phyloP scores from a whole-genome alignment of 2,329 filamentous ascomycete species.

The Cladosporium sphaerospermum region DNA sequence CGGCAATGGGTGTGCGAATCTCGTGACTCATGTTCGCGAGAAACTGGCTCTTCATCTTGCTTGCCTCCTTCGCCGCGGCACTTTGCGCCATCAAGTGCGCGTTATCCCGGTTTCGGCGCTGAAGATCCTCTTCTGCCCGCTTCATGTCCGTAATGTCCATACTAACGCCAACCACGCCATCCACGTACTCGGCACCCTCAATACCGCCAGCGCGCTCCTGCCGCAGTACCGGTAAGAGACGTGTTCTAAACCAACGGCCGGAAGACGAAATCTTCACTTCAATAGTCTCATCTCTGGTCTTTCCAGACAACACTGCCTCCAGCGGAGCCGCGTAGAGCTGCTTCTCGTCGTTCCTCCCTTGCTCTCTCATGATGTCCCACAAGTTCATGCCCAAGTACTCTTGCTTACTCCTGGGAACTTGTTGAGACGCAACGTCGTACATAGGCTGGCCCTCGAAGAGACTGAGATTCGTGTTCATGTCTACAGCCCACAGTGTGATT shows the following conservation, averaged over 20 bases:
- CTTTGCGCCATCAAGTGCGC: slow-evolving; percentile 66
- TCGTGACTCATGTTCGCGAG: slow-evolving; percentile 54
- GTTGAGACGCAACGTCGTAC: slow-evolving; percentile 12
- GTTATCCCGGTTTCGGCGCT: slow-evolving; percentile 65
- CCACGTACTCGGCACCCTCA: slow-evolving; percentile 49
- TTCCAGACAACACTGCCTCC: slow-evolving; percentile 58
- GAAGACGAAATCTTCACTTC: slow-evolving; percentile 55
- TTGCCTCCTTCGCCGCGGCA: slow-evolving; percentile 72
- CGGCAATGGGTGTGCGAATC: slow-evolving; percentile 58
- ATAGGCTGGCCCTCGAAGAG: slow-evolving; percentile 61
- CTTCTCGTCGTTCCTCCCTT: slow-evolving; percentile 26
- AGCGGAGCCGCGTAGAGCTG: slow-evolving; percentile 51
- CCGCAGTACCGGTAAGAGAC: slow-evolving; percentile 60
- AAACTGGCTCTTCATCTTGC: slow-evolving; percentile 72
- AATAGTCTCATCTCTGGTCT: slow-evolving; percentile 53
- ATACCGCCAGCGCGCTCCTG: slow-evolving; percentile 50
- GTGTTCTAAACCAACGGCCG: slow-evolving; percentile 63
- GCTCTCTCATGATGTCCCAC: slow-evolving; percentile 53
- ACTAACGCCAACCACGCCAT: slow-evolving; percentile 71
- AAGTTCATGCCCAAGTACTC: slow-evolving; percentile 54
- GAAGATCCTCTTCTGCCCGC: slow-evolving; percentile 56
- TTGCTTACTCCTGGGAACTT: slow-evolving; percentile 15
- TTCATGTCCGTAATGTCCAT: slow-evolving; percentile 73
- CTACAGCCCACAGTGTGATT: slow-evolving; percentile 69
- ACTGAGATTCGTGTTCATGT: slow-evolving; percentile 55